Evolutionary conservation across 2,329 filamentous ascomycete genomes (phyloP).

Genomic region (Fulvia fulva): DNA sequence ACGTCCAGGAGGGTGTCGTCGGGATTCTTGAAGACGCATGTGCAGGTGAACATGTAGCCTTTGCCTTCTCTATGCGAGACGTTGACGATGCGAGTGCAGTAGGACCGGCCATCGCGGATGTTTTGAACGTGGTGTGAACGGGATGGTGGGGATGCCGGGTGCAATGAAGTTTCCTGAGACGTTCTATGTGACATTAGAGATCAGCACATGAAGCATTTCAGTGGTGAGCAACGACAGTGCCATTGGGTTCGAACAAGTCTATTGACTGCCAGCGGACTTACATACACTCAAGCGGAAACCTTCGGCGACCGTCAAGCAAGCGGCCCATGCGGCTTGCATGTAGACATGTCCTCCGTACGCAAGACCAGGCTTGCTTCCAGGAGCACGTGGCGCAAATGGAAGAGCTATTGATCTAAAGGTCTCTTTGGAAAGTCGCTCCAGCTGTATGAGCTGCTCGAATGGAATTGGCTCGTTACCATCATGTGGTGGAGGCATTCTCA

Average conservation of each 20-base stretch:
- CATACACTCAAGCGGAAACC: slow-evolving; percentile 49
- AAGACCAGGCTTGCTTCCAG: slow-evolving; percentile 17
- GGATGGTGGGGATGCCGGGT: slow-evolving; percentile 42
- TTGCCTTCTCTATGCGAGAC: slow-evolving; percentile 41
- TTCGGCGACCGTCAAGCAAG: slow-evolving; percentile 47
- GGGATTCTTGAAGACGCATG: slow-evolving; percentile 48
- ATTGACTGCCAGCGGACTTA: slow-evolving; percentile 1
- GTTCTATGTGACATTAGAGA: slow-evolving; percentile 34
- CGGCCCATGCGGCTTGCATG: slow-evolving; percentile 53
- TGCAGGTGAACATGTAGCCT: slow-evolving; percentile 46
- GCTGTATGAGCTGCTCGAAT: slow-evolving; percentile 36
- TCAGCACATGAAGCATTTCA: too few relatives aligned
- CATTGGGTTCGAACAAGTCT: too few relatives aligned
- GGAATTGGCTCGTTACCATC: slow-evolving; percentile 27
- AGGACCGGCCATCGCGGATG: slow-evolving; percentile 48
- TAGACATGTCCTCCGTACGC: slow-evolving; percentile 54
- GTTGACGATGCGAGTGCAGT: slow-evolving; percentile 48
- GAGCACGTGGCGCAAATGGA: slow-evolving; percentile 36
- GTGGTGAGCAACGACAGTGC: too few relatives aligned
- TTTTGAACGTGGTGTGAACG: slow-evolving; percentile 45
- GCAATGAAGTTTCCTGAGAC: slow-evolving; percentile 52
- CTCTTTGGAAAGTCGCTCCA: slow-evolving; percentile 34
- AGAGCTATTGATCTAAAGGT: slow-evolving; percentile 36
- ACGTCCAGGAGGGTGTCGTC: slow-evolving; percentile 30
- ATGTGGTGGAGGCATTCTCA: slow-evolving; percentile 9